Evolutionary conservation across 495 filamentous ascomycete genomes (phyloP).

Genomic region (Aeminium ludgeri): DNA sequence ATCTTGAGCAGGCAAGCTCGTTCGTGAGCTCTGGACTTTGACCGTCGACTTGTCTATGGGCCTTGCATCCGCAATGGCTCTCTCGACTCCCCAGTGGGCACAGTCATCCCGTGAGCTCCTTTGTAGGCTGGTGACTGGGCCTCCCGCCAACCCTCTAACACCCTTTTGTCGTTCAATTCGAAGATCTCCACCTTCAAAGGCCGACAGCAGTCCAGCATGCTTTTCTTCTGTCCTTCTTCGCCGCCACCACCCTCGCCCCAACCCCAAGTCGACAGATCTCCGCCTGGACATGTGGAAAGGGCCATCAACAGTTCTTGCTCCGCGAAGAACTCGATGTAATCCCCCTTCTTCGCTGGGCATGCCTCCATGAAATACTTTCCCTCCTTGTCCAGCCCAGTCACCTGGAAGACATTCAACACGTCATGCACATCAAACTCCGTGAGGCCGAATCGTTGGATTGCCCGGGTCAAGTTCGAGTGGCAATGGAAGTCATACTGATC

Average conservation of each 20-base stretch:
- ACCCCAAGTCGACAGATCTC: slow-evolving; percentile 58
- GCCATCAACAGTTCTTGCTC: slow-evolving; percentile 62
- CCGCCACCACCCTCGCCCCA: slow-evolving; percentile 55
- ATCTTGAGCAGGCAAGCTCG: too few species aligned
- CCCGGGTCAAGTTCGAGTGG: slow-evolving; percentile 62
- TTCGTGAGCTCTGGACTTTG: too few species aligned
- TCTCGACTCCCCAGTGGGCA: slow-evolving; percentile 21
- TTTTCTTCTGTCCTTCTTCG: slow-evolving; percentile 37
- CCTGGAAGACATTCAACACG: slow-evolving; percentile 69
- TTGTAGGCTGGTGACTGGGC: slow-evolving; percentile 41
- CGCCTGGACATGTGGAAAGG: slow-evolving; percentile 43
- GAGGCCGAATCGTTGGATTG: slow-evolving; percentile 48
- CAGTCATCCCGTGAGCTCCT: slow-evolving; percentile 49
- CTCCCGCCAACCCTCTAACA: slow-evolving; percentile 43
- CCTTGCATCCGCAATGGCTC: too few species aligned
- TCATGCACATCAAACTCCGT: slow-evolving; percentile 63
- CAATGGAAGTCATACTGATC: slow-evolving; percentile 62
- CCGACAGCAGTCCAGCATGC: slow-evolving; percentile 57
- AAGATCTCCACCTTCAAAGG: slow-evolving; percentile 57
- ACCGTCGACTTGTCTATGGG: too few species aligned
- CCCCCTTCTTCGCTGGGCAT: slow-evolving; percentile 45
- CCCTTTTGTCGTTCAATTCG: slow-evolving; percentile 35
- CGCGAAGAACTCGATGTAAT: slow-evolving; percentile 62
- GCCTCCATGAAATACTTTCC: slow-evolving; percentile 67
- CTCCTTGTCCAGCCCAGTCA: slow-evolving; percentile 52